Percentiles rank a stretch among this genome's conserved stretches.
These are phyloP conservation scores for Trichoderma sp. DNA, from an alignment of 2,329 filamentous ascomycete species.

Conservation along the genomic window DNA sequence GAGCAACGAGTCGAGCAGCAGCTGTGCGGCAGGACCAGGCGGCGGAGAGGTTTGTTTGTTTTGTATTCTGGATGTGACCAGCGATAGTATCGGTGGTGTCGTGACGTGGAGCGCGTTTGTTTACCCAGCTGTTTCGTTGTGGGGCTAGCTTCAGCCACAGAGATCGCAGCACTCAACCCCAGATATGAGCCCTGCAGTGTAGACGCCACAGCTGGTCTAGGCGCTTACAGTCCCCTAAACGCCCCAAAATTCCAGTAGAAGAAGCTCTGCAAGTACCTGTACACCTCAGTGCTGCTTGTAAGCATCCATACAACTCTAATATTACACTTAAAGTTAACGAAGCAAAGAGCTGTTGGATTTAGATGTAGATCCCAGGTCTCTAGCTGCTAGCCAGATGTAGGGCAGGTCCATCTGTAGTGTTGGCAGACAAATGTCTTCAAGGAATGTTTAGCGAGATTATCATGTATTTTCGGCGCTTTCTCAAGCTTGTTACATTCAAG, in stretches of 20 bases:
- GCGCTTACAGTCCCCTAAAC: background rate
- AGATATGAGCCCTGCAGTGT: conserved; percentile 1
- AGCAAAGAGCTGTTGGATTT: background rate
- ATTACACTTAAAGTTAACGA: background rate
- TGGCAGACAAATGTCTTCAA: background rate
- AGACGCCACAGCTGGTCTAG: background rate
- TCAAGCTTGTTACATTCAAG: no score
- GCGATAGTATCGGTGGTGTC: background rate
- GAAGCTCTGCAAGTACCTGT: background rate
- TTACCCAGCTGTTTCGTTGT: conserved; percentile 35
- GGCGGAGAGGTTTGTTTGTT: conserved; percentile 14
- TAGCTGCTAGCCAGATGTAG: background rate
- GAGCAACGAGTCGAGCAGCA: background rate
- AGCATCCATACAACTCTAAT: background rate
- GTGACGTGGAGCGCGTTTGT: conserved; percentile 39
- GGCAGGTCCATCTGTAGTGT: background rate
- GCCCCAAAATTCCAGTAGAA: background rate
- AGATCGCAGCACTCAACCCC: background rate
- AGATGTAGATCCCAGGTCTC: no score
- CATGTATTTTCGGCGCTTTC: no score
- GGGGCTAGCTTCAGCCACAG: conserved; percentile 17
- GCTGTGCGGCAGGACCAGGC: background rate
- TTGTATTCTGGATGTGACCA: background rate
- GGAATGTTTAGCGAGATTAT: no score
- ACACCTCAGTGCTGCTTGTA: background rate